These are phyloP conservation scores for Coniophora puteana DNA, from an alignment of 1,284 basidiomycete genomes.

Conservation along the genomic window DNA sequence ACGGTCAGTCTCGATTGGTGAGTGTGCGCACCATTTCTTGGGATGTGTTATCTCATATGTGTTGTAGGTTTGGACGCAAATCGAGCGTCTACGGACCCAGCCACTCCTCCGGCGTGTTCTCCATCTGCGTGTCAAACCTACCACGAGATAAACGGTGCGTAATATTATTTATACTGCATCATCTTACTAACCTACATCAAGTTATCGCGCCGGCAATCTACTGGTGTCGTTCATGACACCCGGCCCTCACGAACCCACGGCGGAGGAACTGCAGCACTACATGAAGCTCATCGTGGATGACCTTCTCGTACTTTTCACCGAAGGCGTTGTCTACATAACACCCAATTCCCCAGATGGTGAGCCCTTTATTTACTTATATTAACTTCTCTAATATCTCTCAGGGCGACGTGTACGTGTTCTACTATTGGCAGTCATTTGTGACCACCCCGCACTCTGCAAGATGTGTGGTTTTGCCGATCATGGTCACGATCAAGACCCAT, in stretches of 20 bases:
- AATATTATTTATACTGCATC: not conserved
- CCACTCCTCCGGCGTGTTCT: slow-evolving; percentile 5
- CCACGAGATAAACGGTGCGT: slow-evolving; percentile 1
- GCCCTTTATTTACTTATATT: not conserved
- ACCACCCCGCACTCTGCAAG: slow-evolving; percentile 34
- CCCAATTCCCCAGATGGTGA: slow-evolving; percentile 15
- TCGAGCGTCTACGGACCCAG: slow-evolving; percentile 3
- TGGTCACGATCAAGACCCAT: slow-evolving; percentile 18
- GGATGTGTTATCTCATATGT: not conserved
- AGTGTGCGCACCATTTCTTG: not conserved
- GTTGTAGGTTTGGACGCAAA: slow-evolving; percentile 2
- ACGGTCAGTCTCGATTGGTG: slow-evolving; percentile 3
- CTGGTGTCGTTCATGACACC: slow-evolving; percentile 28
- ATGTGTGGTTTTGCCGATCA: slow-evolving; percentile 30
- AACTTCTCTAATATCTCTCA: not conserved
- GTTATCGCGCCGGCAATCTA: slow-evolving; percentile 29
- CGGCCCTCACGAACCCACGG: slow-evolving; percentile 29
- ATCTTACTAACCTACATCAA: slow-evolving; percentile 2
- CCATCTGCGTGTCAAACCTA: slow-evolving; percentile 3
- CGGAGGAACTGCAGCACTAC: slow-evolving; percentile 24
- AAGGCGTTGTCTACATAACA: slow-evolving; percentile 20
- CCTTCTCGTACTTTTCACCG: slow-evolving; percentile 22
- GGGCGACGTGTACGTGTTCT: slow-evolving; percentile 25
- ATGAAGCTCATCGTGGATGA: slow-evolving; percentile 27
- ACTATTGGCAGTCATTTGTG: slow-evolving; percentile 28